Conservation (phyloP, 2,329 filamentous ascomycete genomes). For the Fusarium tricinctum region DNA sequence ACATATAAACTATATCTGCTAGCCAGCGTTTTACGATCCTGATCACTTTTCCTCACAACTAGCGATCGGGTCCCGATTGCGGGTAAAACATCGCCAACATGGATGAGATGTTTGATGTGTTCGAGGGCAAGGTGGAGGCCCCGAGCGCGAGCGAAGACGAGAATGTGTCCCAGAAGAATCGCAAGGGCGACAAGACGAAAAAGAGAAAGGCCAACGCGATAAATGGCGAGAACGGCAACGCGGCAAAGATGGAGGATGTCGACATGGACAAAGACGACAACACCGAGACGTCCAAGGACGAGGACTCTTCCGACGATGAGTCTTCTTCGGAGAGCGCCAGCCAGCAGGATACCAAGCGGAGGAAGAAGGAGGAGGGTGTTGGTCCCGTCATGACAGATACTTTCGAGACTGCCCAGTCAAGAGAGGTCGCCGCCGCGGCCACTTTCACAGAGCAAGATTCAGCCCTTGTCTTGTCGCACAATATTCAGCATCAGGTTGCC, state of each 20-base stretch:
- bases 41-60: slow-evolving; percentile 29
- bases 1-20: neutral
- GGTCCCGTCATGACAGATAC: slow-evolving; percentile 87
- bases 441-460: slow-evolving; percentile 76
- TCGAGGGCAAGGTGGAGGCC: slow-evolving; percentile 71
- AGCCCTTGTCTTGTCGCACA: slow-evolving; percentile 89
- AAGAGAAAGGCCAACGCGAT: slow-evolving; percentile 86
- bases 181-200: slow-evolving; percentile 75
- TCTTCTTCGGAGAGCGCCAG: slow-evolving; percentile 61
- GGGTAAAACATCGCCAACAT: slow-evolving; percentile 58
- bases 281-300: slow-evolving; percentile 57
- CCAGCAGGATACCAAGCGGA: slow-evolving; percentile 72
- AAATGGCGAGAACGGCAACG: slow-evolving; percentile 63
- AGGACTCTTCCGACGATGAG: slow-evolving; percentile 53
- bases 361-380: slow-evolving; percentile 72
- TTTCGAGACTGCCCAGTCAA: slow-evolving; percentile 94
- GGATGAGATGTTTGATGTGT: slow-evolving; percentile 88
- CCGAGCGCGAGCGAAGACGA: slow-evolving; percentile 61
- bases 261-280: slow-evolving; percentile 56
- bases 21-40: slow-evolving; percentile 26
- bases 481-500: slow-evolving; percentile 98
- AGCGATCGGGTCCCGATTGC: slow-evolving; percentile 30
- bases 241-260: slow-evolving; percentile 43
- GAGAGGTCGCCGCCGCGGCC: slow-evolving; percentile 86
- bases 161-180: slow-evolving; percentile 62